Conservation (phyloP, 1,284 basidiomycete genomes). For the Stereum hirsutum region DNA sequence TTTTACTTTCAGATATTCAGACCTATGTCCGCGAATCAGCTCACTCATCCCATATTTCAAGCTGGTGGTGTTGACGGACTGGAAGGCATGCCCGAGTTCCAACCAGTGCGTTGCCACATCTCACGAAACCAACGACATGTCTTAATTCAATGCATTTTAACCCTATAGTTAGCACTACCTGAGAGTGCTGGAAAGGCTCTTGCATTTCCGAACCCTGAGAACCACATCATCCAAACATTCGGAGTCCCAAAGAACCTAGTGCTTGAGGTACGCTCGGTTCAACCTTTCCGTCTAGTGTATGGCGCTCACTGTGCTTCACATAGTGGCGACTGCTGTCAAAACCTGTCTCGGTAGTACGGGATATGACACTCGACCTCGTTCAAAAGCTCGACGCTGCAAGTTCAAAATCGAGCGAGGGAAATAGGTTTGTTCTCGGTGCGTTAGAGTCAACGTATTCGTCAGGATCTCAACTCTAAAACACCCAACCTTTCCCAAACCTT, state of each 20-base stretch:
- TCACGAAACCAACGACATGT: too few relatives aligned
- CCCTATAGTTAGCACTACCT: too few relatives aligned
- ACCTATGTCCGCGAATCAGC: constrained; percentile 23
- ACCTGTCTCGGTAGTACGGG: constrained; percentile 59
- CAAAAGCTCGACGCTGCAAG: constrained; percentile 40
- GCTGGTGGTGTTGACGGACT: constrained; percentile 19
- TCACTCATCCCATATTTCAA: constrained; percentile 27
- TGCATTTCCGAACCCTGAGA: constrained; percentile 31
- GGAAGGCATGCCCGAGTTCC: constrained; percentile 28
- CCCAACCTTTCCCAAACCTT: too few relatives aligned
- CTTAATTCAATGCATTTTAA: too few relatives aligned
- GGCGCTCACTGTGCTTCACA: neutral
- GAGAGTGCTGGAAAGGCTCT: constrained; percentile 32
- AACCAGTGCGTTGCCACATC: constrained; percentile 29
- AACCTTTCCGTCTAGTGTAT: neutral
- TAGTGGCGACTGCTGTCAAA: constrained; percentile 60
- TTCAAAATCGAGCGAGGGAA: constrained; percentile 31
- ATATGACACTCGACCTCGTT: constrained; percentile 44
- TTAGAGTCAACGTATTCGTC: too few relatives aligned
- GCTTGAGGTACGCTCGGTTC: constrained; percentile 41
- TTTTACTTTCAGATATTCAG: constrained; percentile 28
- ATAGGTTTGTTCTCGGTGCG: constrained; percentile 56
- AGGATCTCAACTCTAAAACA: constrained; percentile 8
- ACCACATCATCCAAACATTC: constrained; percentile 46
- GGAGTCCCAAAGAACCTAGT: constrained; percentile 58